Percentiles rank a stretch among this genome's conserved stretches.
Evolutionary conservation across 148 eudicot species (phyloP).

Genomic region (Camellia lanceoleosa): DNA sequence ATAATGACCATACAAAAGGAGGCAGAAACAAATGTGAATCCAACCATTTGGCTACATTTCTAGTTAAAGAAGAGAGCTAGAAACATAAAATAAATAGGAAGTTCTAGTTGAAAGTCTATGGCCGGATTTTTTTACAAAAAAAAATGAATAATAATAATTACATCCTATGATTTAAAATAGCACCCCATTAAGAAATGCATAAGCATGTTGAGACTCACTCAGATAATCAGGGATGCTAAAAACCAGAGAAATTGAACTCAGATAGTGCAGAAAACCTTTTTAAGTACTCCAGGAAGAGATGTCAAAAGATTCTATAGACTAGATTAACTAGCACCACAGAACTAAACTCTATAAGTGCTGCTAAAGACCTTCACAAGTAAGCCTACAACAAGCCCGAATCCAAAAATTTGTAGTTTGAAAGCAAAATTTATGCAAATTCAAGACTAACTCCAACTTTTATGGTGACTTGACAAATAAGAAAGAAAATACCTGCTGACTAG

Average conservation of each 20-base stretch:
- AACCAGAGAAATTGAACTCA: not conserved
- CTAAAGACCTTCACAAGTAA: not conserved
- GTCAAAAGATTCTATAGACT: not conserved
- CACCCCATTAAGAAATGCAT: conserved; percentile 5
- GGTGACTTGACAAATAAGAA: not conserved
- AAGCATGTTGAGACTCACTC: not conserved
- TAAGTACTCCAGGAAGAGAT: not conserved
- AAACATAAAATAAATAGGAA: not conserved
- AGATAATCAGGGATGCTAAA: not conserved
- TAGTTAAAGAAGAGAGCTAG: not conserved
- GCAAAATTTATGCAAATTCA: not conserved
- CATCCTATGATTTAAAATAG: not conserved
- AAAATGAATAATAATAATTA: too few relatives aligned
- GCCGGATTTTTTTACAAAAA: too few relatives aligned
- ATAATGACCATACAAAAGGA: not conserved
- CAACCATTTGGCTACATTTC: too few relatives aligned
- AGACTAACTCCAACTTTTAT: not conserved
- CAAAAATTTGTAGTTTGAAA: not conserved
- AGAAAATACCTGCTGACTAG: conserved; percentile 55
- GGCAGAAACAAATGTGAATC: not conserved
- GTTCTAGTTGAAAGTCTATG: not conserved
- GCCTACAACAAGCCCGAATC: not conserved
- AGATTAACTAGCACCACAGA: not conserved
- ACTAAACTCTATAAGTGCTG: not conserved
- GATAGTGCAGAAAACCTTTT: not conserved